Base-by-base conservation (phyloP, 1,284 basidiomycete genomes). In the Inonotus obliquus region DNA sequence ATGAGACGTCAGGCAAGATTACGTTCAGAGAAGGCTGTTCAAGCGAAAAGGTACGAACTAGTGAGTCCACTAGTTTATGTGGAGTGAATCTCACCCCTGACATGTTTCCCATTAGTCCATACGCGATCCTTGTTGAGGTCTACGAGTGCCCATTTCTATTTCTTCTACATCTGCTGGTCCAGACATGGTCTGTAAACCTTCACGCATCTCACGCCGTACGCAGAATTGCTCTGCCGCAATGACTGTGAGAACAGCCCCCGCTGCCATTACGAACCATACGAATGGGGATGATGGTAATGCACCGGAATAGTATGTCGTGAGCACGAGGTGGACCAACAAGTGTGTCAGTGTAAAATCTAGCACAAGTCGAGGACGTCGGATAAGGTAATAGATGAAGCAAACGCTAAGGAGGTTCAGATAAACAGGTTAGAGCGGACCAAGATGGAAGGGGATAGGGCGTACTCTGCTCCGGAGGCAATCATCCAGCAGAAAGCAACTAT, bases 291-390 rank as follows among this genome's bases (percentile, higher is more conserved):
- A 90, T 1, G 97, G 96, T 70, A 98, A 79, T 5, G 88, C 82
- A 52, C 87, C 85, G 1, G 94, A 86, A 74, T 96, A 97, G 75
- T 95, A 96, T 17, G 92, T 94, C 51, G 95, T 96, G 59, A 98
- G 77, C 58, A 98, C 86, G 55, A 97, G 77, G 74, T 99, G 95
- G 70, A 91, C 88, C 78, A 97, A 89, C 59, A 91, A 77, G 57
- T 98, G 84, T 0, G 97, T 98, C 61, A 96, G 73, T 7, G 91
- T 81, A 75, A 98, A 98, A 76, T 99, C 96, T 67, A 99, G 87
- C 69, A 99, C 91, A 69, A 97, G 84, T 4, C 95, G 92, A 48
- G 97, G 96, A 39, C 93, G 82, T 45, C 94, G 86, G 72, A 99
- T 82, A 66, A 99, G 80, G 66, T 84, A 81, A 74, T 94, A 98